phyloP scores from a whole-genome alignment of 805 yeast species.

The Sugiyamaella mastotermitis region DNA sequence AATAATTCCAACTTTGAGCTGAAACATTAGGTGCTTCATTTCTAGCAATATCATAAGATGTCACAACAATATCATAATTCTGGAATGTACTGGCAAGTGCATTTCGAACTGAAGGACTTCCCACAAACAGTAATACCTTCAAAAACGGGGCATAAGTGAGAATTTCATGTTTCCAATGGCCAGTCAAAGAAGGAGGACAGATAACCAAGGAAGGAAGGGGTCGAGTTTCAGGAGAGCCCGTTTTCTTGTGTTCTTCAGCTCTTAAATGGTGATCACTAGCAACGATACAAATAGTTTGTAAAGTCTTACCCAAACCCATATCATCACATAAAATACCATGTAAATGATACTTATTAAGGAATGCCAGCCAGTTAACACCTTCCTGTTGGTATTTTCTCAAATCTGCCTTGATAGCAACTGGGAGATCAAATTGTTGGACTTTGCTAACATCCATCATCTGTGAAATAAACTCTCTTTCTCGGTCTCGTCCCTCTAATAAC shows the following conservation, averaged over 20 bases:
- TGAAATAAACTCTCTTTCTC: conserved; percentile 87
- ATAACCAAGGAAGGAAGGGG: conserved; percentile 78
- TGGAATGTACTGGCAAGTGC: conserved; percentile 47
- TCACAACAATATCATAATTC: conserved; percentile 76
- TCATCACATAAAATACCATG: conserved; percentile 99
- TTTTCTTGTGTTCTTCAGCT: conserved; percentile 56
- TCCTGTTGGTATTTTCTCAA: conserved; percentile 94
- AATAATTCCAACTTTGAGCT: conserved; percentile 72
- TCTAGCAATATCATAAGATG: conserved; percentile 94
- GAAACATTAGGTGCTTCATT: conserved; percentile 71
- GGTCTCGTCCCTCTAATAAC: conserved; percentile 79
- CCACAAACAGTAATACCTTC: conserved; percentile 80
- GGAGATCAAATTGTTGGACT: conserved; percentile 79
- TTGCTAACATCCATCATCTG: conserved; percentile 98
- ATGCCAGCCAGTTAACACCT: conserved; percentile 97
- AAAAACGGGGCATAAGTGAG: conserved; percentile 84
- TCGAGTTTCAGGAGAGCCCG: conserved; percentile 59
- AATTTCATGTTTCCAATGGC: conserved; percentile 98
- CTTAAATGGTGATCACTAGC: conserved; percentile 92
- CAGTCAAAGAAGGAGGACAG: conserved; percentile 96
- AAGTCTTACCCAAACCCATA: conserved; percentile 97
- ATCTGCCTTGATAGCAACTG: conserved; percentile 88
- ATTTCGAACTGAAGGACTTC: conserved; percentile 74
- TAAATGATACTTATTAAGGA: conserved; percentile 85
- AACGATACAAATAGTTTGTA: conserved; percentile 94